phyloP scores from a whole-genome alignment of 2,329 filamentous ascomycete genomes.

The Ceratocystis colombiana region DNA sequence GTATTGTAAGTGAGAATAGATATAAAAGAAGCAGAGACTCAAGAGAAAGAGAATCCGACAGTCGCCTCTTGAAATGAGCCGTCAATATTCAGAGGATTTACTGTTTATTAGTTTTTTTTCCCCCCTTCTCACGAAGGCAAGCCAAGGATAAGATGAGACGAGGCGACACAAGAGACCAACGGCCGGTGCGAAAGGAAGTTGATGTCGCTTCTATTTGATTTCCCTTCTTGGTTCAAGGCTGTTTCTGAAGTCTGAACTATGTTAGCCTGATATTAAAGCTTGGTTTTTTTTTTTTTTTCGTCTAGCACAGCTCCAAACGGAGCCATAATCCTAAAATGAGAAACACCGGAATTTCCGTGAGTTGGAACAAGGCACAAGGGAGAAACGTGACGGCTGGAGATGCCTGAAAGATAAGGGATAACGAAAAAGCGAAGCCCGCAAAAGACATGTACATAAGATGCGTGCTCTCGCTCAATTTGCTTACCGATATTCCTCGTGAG shows the following conservation, averaged over 20 bases:
- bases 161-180: slow-evolving; percentile 12
- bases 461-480: background rate
- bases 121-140: background rate
- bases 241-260: background rate
- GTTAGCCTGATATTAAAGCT: slow-evolving; percentile 2
- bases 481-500: background rate
- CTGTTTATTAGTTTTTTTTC: background rate
- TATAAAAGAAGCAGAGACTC: background rate
- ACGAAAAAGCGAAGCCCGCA: background rate
- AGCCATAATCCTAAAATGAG: slow-evolving; percentile 15
- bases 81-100: background rate
- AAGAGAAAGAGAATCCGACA: slow-evolving; percentile 1
- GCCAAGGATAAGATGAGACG: slow-evolving; percentile 11
- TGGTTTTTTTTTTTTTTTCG: background rate
- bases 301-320: background rate
- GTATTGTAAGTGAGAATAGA: background rate
- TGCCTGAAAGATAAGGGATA: background rate
- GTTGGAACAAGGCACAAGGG: slow-evolving; percentile 4
- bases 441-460: background rate
- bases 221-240: slow-evolving; percentile 6
- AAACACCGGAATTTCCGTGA: background rate
- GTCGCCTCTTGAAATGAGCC: background rate
- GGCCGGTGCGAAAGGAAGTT: background rate
- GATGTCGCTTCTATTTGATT: background rate
- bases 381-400: background rate